Evolutionary conservation across 2,329 filamentous ascomycete species (phyloP), one percentile per base, ranked within the genome.

Genomic region (Didymella arachidicola): DNA sequence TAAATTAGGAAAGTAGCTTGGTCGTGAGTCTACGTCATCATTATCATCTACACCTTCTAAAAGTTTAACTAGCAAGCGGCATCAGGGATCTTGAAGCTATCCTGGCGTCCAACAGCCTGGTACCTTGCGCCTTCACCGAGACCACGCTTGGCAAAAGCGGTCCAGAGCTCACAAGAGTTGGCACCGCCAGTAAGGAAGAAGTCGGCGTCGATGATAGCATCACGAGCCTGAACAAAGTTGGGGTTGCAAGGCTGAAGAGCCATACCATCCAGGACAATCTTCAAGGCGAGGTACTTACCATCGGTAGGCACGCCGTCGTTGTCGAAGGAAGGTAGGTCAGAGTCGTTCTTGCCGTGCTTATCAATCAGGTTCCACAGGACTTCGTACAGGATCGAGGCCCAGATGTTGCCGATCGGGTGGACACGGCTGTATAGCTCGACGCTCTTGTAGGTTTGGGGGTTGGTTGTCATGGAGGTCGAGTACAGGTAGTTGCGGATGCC

Each of bases 331-430:
- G 84, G 84, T 16, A 71, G 64, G 8, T 72, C 72, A 0, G 60
- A 74, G 44, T 79, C 75, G 41, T 79, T 84, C 73, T 82, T 83
- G 54, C 84, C 84, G 60, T 84, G 72, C 74, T 83, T 83, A 50
- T 84, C 84, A 57, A 86, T 83, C 32, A 86, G 66, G 72, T 84
- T 85, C 84, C 84, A 86, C 56, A 86, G 70, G 12, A 86, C 77
- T 65, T 86, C 84, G 70, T 86, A 86, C 4, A 86, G 75, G 41
- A 81, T 80, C 0, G 78, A 80, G 2, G 80, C 81, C 83, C 83
- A 86, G 57, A 83, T 76, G 32, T 80, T 82, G 32, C 84, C 84
- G 36, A 85, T 79, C 16, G 74, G 67, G 69, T 86, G 84, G 1
- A 83, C 80, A 1, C 66, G 52, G 4, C 48, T 72, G 57, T 78